Evolutionary conservation across 306 rosid genomes (phyloP).

Genomic region (Pyrus betulifolia): DNA sequence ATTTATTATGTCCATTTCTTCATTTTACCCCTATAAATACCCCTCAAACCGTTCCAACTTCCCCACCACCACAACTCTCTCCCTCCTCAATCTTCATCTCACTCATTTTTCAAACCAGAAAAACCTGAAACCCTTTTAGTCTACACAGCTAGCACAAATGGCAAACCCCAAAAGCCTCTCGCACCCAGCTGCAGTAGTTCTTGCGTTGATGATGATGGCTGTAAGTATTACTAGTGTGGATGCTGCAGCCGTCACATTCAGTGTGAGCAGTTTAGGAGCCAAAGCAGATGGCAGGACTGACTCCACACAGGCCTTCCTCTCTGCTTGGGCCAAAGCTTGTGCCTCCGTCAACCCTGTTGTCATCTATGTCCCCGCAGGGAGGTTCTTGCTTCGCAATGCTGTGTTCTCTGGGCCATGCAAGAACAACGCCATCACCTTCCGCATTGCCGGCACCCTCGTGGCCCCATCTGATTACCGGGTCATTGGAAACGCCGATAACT

Average conservation of each 20-base stretch:
- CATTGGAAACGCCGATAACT: slow-evolving; percentile 27
- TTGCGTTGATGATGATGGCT: background rate
- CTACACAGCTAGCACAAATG: background rate
- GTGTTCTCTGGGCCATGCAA: slow-evolving; percentile 39
- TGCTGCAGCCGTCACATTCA: slow-evolving; percentile 2
- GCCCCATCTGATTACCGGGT: slow-evolving; percentile 37
- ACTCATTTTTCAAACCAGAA: background rate
- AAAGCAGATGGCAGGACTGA: slow-evolving; percentile 28
- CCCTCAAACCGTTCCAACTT: slow-evolving; percentile 12
- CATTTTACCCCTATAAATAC: slow-evolving; percentile 8
- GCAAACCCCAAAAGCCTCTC: background rate
- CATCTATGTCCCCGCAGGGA: slow-evolving; percentile 36
- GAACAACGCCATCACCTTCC: slow-evolving; percentile 22
- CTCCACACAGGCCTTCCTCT: slow-evolving; percentile 23
- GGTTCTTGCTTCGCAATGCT: slow-evolving; percentile 22
- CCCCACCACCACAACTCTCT: background rate
- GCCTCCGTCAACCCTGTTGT: slow-evolving; percentile 18
- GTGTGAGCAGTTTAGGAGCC: slow-evolving; percentile 30
- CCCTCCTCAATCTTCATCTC: background rate
- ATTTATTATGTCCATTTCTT: background rate
- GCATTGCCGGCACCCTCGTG: slow-evolving; percentile 33
- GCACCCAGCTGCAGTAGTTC: background rate
- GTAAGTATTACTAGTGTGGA: background rate
- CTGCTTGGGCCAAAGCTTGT: slow-evolving; percentile 39
- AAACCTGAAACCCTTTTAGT: background rate